phyloP scores from a whole-genome alignment of 73 alveolate genomes.

The Blepharisma japonicum region DNA sequence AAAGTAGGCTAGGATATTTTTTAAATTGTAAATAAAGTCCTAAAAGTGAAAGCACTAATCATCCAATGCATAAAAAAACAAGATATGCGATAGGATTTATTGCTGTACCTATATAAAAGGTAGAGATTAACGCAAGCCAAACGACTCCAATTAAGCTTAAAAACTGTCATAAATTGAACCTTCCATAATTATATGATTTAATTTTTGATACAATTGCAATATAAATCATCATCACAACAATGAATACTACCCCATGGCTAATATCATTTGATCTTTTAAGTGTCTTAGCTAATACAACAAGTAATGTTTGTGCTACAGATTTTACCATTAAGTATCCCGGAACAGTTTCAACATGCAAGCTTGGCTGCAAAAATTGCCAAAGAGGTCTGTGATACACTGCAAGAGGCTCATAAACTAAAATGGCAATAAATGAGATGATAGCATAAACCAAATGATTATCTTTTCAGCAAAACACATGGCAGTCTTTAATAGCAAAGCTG shows the following conservation, averaged over 20 bases:
- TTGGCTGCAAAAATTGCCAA: conserved; percentile 9
- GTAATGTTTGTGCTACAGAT: conserved; percentile 10
- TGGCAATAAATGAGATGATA: not conserved
- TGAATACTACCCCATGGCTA: conserved; percentile 30
- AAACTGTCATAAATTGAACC: conserved; percentile 29
- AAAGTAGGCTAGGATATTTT: no score
- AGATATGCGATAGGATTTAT: no score
- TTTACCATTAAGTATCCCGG: conserved; percentile 8
- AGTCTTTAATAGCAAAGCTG: no score
- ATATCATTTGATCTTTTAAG: not conserved
- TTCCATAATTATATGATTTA: conserved; percentile 19
- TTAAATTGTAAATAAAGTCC: no score
- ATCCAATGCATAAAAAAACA: no score
- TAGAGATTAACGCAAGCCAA: conserved; percentile 4
- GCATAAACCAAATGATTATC: not conserved
- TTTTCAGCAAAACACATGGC: conserved; percentile 21
- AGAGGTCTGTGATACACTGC: conserved; percentile 30
- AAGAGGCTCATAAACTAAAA: conserved; percentile 1
- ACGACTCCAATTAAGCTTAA: not conserved
- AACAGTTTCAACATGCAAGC: not conserved
- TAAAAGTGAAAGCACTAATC: no score
- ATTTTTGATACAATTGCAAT: not conserved
- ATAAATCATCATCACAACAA: not conserved
- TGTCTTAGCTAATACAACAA: conserved; percentile 9
- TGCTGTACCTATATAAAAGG: not conserved